phyloP scores from a whole-genome alignment of 2,329 filamentous ascomycete species.

The Lecanosticta acicola region DNA sequence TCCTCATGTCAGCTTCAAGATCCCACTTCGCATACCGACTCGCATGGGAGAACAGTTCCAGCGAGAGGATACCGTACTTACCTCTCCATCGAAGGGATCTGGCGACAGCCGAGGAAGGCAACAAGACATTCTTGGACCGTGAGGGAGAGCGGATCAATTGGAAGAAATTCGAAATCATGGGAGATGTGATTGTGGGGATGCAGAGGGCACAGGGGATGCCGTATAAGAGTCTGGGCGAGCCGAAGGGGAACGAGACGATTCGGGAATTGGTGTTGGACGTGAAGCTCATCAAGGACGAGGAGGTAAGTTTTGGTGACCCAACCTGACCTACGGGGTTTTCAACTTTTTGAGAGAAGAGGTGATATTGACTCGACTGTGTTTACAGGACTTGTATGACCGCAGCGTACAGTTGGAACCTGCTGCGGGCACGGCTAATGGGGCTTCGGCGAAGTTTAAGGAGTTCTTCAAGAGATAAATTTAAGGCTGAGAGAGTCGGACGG shows the following conservation, averaged over 20 bases:
- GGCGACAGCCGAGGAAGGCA: conserved; percentile 87
- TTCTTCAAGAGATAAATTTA: conserved; percentile 44
- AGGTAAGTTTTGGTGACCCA: conserved; percentile 66
- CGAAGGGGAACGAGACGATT: conserved; percentile 60
- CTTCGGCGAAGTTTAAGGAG: conserved; percentile 36
- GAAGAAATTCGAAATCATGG: conserved; percentile 96
- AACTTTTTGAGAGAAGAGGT: too few relatives aligned
- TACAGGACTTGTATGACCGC: conserved; percentile 54
- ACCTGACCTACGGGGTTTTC: too few relatives aligned
- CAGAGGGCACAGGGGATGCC: conserved; percentile 85
- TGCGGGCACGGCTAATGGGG: conserved; percentile 29
- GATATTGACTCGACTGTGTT: background rate
- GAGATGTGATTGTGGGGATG: conserved; percentile 81
- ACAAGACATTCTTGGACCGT: conserved; percentile 74
- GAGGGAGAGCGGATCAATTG: conserved; percentile 68
- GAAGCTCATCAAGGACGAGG: conserved; percentile 76
- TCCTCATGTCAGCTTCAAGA: conserved; percentile 89
- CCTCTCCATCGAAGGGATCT: conserved; percentile 85
- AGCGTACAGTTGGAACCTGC: conserved; percentile 49
- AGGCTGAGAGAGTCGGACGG: too few relatives aligned
- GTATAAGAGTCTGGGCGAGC: conserved; percentile 59
- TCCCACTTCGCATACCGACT: conserved; percentile 93
- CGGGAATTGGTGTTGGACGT: conserved; percentile 74
- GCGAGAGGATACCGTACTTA: conserved; percentile 87
- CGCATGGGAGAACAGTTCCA: conserved; percentile 91